Base-by-base conservation (phyloP, 148 eudicot genomes). In the Dianthus caryophyllus region DNA sequence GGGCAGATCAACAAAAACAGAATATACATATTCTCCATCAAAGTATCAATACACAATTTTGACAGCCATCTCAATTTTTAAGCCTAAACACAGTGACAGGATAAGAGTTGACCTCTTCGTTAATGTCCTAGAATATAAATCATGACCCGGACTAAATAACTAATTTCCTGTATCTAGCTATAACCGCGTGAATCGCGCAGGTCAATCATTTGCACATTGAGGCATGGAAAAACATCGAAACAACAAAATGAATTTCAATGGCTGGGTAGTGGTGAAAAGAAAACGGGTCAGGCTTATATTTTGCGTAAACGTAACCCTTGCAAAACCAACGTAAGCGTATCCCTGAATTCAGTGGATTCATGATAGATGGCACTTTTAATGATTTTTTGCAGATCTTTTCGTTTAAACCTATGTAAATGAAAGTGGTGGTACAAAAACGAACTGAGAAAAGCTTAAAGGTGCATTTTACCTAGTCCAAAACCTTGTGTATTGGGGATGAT, bases 401-500 rank as follows among this genome's bases (percentile, higher is more conserved):
- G 46, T 39, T 51, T 62, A 53, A 47, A 38, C 22, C 30, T 22
- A 52, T 9, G n/a, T 11, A 14, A 43, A 36, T 2, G 39, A 6
- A 65, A 50, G 30, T 36, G 53, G 51, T 1, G 33, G 36, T 65
- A 67, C 31, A 13, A 49, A 2, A 15, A 72, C 7, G 41, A 33
- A 57, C 22, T 9, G 55, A n/a, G 6, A 4, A 44, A 56, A 18
- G 69, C 43, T 4, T 12, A 2, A 54, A 17, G 33, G 30, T 48
- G 49, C 46, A 51, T 48, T 9, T 69, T 65, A 69, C 76, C 83
- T 74, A 92, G 65, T 92, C 98, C 36, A 92, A 70, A 4, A 76
- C 84, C 84, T 88, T 94, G 52, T 74, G 74, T 69, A 71, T 29
- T 14, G 86, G 79, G 59, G 86, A 18, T 8, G 88, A 72, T 21